Conservation (phyloP, 495 filamentous ascomycete species). For the Tuber microsphaerosporum region DNA sequence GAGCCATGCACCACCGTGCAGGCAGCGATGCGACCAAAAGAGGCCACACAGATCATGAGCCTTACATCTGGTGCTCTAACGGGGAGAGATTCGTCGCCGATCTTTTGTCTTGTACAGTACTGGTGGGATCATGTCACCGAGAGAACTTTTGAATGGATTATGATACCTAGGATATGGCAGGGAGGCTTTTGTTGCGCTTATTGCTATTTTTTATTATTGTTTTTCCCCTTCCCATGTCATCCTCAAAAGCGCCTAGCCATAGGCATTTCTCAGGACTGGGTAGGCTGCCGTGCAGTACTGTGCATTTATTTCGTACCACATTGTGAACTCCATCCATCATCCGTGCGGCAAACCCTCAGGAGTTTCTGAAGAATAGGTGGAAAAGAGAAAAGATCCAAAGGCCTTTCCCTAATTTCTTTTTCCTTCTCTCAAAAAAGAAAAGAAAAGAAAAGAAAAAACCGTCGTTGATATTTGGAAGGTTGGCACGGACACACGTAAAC, state of each 20-base stretch:
- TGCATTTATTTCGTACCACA: not conserved
- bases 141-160: not conserved
- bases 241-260: not conserved
- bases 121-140: not conserved
- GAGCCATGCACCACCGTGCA: not conserved
- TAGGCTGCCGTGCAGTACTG: not conserved
- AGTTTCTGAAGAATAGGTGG: not conserved
- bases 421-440: not conserved
- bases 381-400: not conserved
- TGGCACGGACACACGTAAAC: not conserved
- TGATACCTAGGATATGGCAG: not conserved
- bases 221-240: not conserved
- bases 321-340: not conserved
- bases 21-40: not conserved
- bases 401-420: not conserved
- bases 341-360: not conserved
- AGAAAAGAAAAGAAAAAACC: not conserved
- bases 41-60: not conserved
- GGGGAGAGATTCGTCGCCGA: not conserved
- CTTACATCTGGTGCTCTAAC: not conserved
- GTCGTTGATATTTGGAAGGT: not conserved
- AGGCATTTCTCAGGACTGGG: not conserved
- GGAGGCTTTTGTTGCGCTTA: not conserved
- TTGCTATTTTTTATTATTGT: not conserved
- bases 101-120: not conserved